These are phyloP conservation scores for Colletotrichum plurivorum DNA, from an alignment of 2,329 filamentous ascomycete species.

Conservation along the genomic window DNA sequence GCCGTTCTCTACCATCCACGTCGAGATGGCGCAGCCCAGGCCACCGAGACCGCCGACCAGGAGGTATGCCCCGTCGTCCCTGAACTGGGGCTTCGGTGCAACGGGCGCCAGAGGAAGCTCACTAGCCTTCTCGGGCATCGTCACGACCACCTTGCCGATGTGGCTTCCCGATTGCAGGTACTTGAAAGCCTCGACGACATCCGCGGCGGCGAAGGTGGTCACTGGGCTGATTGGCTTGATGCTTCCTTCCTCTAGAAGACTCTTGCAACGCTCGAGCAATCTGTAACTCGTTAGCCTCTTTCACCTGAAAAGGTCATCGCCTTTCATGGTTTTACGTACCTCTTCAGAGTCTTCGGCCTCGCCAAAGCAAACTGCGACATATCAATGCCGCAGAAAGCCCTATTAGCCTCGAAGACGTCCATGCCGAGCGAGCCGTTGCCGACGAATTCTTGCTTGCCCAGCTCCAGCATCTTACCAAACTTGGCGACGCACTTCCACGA, in stretches of 20 bases:
- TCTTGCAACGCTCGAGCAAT: constrained; percentile 2
- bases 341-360: constrained; percentile 7
- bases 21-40: constrained; percentile 63
- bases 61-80: constrained; percentile 52
- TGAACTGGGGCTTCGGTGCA: not conserved
- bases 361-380: constrained; percentile 37
- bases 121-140: constrained; percentile 31
- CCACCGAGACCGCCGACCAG: constrained; percentile 66
- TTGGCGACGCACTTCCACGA: constrained; percentile 60
- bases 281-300: not conserved
- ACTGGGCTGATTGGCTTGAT: constrained; percentile 5
- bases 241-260: constrained; percentile 39
- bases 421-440: constrained; percentile 59
- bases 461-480: constrained; percentile 61
- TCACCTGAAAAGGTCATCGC: not conserved
- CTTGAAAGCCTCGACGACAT: constrained; percentile 57
- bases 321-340: constrained; percentile 13
- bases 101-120: not conserved
- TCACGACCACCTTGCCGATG: constrained; percentile 60
- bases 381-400: constrained; percentile 53
- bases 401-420: constrained; percentile 56
- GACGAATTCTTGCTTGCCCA: constrained; percentile 59
- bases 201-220: constrained; percentile 41
- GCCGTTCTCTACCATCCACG: constrained; percentile 63
- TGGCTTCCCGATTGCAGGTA: constrained; percentile 60